phyloP scores from a whole-genome alignment of 495 filamentous ascomycete genomes.

The Oidiodendron maius region DNA sequence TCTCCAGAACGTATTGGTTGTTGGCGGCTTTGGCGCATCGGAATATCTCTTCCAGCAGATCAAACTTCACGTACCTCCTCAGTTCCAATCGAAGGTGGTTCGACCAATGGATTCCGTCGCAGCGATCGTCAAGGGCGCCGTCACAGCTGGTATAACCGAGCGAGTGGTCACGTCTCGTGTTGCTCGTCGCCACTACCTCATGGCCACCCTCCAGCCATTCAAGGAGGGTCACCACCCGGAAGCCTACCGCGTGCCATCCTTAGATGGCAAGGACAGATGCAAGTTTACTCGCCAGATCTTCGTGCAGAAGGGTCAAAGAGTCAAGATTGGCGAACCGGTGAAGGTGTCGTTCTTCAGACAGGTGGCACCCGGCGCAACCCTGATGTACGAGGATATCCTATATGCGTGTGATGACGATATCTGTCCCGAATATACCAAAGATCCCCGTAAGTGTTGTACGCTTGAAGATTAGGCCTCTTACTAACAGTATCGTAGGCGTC shows the following conservation, averaged over 20 bases:
- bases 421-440: constrained; percentile 97
- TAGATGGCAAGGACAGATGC: constrained; percentile 96
- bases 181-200: constrained; percentile 96
- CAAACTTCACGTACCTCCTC: constrained; percentile 74
- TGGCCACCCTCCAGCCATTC: constrained; percentile 98
- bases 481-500: constrained; percentile 63
- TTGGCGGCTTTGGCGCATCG: constrained; percentile 69
- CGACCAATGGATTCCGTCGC: constrained; percentile 74
- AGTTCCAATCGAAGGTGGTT: constrained; percentile 73
- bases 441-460: constrained; percentile 75
- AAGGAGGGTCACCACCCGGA: constrained; percentile 98
- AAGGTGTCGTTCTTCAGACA: constrained; percentile 99
- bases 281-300: constrained; percentile 99
- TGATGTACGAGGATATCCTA: constrained; percentile 99
- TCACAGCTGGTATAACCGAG: constrained; percentile 90
- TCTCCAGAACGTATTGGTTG: constrained; percentile 68
- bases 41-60: constrained; percentile 79
- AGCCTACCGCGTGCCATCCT: constrained; percentile 91
- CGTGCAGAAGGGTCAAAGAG: constrained; percentile 96
- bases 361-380: constrained; percentile 91
- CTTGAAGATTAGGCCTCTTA: not conserved
- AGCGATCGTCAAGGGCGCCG: constrained; percentile 71
- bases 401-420: constrained; percentile 98
- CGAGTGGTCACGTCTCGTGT: constrained; percentile 94
- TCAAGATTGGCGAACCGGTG: constrained; percentile 98